Conservation (phyloP, 495 filamentous ascomycete species). For the Penicillium egyptiacum region DNA sequence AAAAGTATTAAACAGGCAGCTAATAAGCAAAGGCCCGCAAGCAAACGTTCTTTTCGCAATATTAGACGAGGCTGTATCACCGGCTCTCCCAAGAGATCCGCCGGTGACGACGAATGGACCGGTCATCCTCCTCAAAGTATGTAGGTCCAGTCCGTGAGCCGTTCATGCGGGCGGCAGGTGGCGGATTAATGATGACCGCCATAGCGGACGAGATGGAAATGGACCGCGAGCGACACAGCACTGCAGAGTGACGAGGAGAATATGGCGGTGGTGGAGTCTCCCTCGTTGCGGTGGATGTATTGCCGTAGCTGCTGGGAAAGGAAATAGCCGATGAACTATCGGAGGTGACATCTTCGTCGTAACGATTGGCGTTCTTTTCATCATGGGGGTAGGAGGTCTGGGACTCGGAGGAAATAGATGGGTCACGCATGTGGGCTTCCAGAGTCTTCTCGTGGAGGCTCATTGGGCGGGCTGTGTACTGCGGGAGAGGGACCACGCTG, state of each 20-base stretch:
- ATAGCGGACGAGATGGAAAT: slow-evolving; percentile 39
- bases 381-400: slow-evolving; percentile 18
- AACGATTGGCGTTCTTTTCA: slow-evolving; percentile 36
- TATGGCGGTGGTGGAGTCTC: slow-evolving; percentile 50
- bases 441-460: slow-evolving; percentile 48
- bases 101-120: slow-evolving; percentile 27
- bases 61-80: slow-evolving; percentile 6
- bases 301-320: slow-evolving; percentile 49
- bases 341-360: slow-evolving; percentile 36
- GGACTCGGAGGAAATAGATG: slow-evolving; percentile 33
- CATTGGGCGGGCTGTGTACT: slow-evolving; percentile 44
- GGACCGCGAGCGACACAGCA: slow-evolving; percentile 35
- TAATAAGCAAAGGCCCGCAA: neutral
- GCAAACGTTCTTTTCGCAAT: neutral
- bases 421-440: slow-evolving; percentile 39
- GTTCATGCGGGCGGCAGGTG: slow-evolving; percentile 31
- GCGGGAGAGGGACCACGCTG: slow-evolving; percentile 39
- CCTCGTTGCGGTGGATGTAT: slow-evolving; percentile 48
- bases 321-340: slow-evolving; percentile 46
- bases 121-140: slow-evolving; percentile 28
- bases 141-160: slow-evolving; percentile 27
- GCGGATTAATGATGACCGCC: slow-evolving; percentile 26
- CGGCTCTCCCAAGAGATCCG: slow-evolving; percentile 39
- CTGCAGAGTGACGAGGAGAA: slow-evolving; percentile 34
- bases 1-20: neutral